Evolutionary conservation across 148 eudicot species (phyloP).

Genomic region (Diospyros kaki): DNA sequence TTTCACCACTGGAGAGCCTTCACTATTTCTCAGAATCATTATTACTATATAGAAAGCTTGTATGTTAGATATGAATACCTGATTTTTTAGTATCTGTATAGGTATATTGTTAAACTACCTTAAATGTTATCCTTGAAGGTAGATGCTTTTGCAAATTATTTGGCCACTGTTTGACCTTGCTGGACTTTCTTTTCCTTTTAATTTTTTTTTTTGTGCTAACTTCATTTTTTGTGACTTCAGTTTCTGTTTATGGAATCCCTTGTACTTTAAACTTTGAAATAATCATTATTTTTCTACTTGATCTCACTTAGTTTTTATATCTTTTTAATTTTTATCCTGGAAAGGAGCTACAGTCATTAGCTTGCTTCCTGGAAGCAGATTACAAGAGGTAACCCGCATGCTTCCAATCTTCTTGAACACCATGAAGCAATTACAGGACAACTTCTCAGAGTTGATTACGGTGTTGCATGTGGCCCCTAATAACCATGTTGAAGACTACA

Average conservation of each 20-base stretch:
- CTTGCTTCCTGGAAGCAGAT: constrained; percentile 95
- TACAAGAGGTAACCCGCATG: constrained; percentile 93
- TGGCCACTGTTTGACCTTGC: not conserved
- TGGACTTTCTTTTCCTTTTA: not conserved
- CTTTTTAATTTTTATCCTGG: constrained; percentile 1
- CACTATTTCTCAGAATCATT: not conserved
- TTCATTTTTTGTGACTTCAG: not conserved
- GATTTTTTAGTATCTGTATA: not conserved
- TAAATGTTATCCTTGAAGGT: not conserved
- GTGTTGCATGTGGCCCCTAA: constrained; percentile 81
- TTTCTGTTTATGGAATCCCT: not conserved
- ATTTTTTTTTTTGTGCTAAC: not conserved
- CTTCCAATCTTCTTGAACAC: constrained; percentile 67
- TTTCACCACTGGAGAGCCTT: not conserved
- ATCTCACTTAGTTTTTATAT: not conserved
- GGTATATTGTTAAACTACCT: not conserved
- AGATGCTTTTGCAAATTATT: not conserved
- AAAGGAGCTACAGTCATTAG: constrained; percentile 60
- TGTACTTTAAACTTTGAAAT: not conserved
- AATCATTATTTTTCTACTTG: not conserved
- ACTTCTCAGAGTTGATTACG: constrained; percentile 43
- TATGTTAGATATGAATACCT: not conserved
- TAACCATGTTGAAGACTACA: constrained; percentile 60
- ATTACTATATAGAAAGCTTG: not conserved
- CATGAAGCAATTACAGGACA: constrained; percentile 46